These are phyloP conservation scores for Wickerhamomyces rabaulensis DNA, from an alignment of 805 yeast genomes.

Conservation along the genomic window DNA sequence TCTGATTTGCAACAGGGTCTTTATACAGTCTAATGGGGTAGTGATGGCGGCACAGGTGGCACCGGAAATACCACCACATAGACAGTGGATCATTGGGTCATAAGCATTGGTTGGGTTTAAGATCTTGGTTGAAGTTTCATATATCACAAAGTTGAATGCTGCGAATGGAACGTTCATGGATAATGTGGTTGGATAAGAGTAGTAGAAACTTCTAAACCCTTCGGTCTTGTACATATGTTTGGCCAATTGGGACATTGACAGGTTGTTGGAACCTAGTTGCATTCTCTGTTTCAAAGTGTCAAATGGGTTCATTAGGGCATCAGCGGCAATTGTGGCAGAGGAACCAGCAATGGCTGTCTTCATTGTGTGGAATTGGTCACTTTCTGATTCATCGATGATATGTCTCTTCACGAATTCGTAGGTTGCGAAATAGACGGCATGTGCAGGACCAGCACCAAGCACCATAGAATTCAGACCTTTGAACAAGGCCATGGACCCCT, in stretches of 20 bases:
- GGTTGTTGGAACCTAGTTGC: slow-evolving; percentile 46
- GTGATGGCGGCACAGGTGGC: slow-evolving; percentile 93
- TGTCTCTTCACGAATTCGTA: slow-evolving; percentile 64
- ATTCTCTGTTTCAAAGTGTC: slow-evolving; percentile 94
- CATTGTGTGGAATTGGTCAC: slow-evolving; percentile 55
- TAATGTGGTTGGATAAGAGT: slow-evolving; percentile 91
- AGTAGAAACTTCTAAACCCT: slow-evolving; percentile 78
- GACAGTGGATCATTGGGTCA: slow-evolving; percentile 88
- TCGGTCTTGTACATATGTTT: slow-evolving; percentile 49
- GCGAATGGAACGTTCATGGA: slow-evolving; percentile 93
- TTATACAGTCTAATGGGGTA: slow-evolving; percentile 90
- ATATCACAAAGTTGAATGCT: slow-evolving; percentile 87
- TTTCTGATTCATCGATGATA: slow-evolving; percentile 29
- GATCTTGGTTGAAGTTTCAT: slow-evolving; percentile 74
- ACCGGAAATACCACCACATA: slow-evolving; percentile 91
- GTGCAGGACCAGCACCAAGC: slow-evolving; percentile 99
- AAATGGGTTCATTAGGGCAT: slow-evolving; percentile 96
- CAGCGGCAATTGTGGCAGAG: slow-evolving; percentile 87
- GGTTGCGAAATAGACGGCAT: slow-evolving; percentile 93
- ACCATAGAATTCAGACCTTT: slow-evolving; percentile 90
- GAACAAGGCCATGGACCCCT: slow-evolving; percentile 88
- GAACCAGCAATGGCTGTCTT: slow-evolving; percentile 87
- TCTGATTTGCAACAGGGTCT: slow-evolving; percentile 85
- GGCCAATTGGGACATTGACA: slow-evolving; percentile 32
- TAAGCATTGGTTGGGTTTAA: slow-evolving; percentile 74